Evolutionary conservation across 768 basidiomycete species (phyloP), one percentile per base, ranked within the genome.

Genomic region (Tremella yokohamensis): DNA sequence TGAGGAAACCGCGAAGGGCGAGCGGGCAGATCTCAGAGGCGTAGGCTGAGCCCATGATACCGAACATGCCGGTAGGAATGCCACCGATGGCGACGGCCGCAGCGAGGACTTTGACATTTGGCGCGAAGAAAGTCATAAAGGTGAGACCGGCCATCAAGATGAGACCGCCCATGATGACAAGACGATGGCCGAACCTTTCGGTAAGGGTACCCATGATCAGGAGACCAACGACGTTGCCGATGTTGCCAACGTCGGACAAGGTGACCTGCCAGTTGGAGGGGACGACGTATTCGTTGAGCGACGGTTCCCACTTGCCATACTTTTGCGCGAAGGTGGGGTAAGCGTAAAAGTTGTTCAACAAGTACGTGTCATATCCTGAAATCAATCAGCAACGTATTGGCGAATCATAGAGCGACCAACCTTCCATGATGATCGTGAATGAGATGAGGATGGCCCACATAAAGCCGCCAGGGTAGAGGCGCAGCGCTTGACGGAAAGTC

Each of bases 251-350:
- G 62, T 69, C 65, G 16, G 52, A 44, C 9, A 77, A 49, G 7
- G 60, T 69, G 1, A 70, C 59, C 37, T 76, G 76, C 76, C 73
- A 75, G 9, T 55, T 57, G 3, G 75, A 62, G 1, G 68, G 63
- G 52, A 76, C 25, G 48, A 49, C n/a, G 20, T 26, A 49, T 49
- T 20, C 26, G 15, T 49, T 25, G 15, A 26, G 26, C 22, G 48
- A 20, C 24, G 48, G 11, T 22, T 57, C 19, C 11, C 39, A 58
- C 12, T 25, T 29, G 8, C 63, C 63, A 49, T 51, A 65, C 40
- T 56, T 57, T 48, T 52, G 18, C 11, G 55, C 55, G 45, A 66
- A 66, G 12, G 61, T 34, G 49, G 57, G 64, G 18, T 60, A 52
- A 22, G 58, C 64, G 40, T 57, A 62, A 56, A 66, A 66, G 39